Evolutionary conservation across 2,329 filamentous ascomycete genomes (phyloP), one percentile per base, ranked within the genome.

Genomic region (Daldinia eschscholtzii): DNA sequence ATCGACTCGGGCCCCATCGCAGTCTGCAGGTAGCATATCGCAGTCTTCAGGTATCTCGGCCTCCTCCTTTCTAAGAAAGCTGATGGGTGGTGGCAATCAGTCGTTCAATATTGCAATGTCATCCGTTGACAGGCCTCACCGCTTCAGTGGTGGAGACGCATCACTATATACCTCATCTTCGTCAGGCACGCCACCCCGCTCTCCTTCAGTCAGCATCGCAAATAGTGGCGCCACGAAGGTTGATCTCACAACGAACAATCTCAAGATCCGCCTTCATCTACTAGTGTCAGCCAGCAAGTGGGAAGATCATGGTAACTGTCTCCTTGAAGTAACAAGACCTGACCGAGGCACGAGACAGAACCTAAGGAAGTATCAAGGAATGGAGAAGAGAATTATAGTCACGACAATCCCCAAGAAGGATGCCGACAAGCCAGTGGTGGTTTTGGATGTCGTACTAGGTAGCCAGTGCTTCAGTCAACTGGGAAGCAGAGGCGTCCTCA

Each of bases 251-350:
- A 89, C 93, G 64, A 91, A 91, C 61, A 94, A 96, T 75, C 89
- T 95, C 58, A 94, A 94, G 74, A 93, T 98, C 73, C 87, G 94
- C 39, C 87, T 98, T 12, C 97, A 98, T 79, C 85, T 93, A 56
- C 90, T 95, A 57, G 91, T 94, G 67, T 84, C 88, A 1, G 84
- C 88, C 12, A 89, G 89, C 57, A 95, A 95, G 78, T 99, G 96
- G 96, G 90, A 93, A 68, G 94, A 98, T 78, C 90, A 94, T 83
- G 95, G 96, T 71, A 90, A 93, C 73, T 97, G 94, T 67, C 86
- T 89, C 41, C 83, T 99, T 67, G 93, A 92, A 15, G 93, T 99
- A 75, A 89, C 94, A 78, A 88, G 89, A 18, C 92, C 93, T n/a
- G 91, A 85, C 58, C 87, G 81, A 39, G 88, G 87, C 6, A 87